Evolutionary conservation across 768 basidiomycete genomes (phyloP).

Genomic region (Cyclocybe aegerita): DNA sequence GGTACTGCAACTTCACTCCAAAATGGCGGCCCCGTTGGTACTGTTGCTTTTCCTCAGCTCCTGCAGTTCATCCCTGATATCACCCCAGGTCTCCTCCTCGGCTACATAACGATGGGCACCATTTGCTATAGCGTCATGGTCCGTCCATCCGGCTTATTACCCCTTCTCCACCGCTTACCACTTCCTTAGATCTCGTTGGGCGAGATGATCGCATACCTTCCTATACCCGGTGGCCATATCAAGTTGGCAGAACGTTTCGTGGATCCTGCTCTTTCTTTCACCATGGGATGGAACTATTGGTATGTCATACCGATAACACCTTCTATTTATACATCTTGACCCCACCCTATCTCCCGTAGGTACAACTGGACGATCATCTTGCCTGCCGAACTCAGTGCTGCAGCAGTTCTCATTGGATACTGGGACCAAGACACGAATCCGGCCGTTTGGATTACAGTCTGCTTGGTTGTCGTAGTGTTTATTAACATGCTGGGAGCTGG

Average conservation of each 20-base stretch:
- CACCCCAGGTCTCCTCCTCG: slow-evolving; percentile 58
- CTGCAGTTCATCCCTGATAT: not conserved
- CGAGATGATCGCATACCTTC: slow-evolving; percentile 78
- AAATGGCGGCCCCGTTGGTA: slow-evolving; percentile 70
- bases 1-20: slow-evolving; percentile 52
- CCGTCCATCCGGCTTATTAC: slow-evolving; percentile 7
- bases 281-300: slow-evolving; percentile 57
- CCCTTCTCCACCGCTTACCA: not conserved
- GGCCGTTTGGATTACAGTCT: slow-evolving; percentile 80
- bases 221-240: slow-evolving; percentile 79
- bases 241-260: slow-evolving; percentile 82
- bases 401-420: slow-evolving; percentile 74
- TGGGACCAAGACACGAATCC: slow-evolving; percentile 62
- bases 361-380: slow-evolving; percentile 67
- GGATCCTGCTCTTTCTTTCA: slow-evolving; percentile 66
- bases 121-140: slow-evolving; percentile 78
- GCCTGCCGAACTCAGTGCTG: slow-evolving; percentile 73
- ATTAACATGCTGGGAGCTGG: slow-evolving; percentile 79
- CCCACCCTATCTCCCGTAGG: slow-evolving; percentile 20
- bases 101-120: slow-evolving; percentile 63
- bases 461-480: slow-evolving; percentile 67
- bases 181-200: slow-evolving; percentile 57
- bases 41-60: not conserved
- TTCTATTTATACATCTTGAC: slow-evolving; percentile 9
- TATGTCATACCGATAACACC: slow-evolving; percentile 3